Conservation (phyloP, 192 early-diverging fungal genomes). For the Gryganskiella cystojenkinii region DNA sequence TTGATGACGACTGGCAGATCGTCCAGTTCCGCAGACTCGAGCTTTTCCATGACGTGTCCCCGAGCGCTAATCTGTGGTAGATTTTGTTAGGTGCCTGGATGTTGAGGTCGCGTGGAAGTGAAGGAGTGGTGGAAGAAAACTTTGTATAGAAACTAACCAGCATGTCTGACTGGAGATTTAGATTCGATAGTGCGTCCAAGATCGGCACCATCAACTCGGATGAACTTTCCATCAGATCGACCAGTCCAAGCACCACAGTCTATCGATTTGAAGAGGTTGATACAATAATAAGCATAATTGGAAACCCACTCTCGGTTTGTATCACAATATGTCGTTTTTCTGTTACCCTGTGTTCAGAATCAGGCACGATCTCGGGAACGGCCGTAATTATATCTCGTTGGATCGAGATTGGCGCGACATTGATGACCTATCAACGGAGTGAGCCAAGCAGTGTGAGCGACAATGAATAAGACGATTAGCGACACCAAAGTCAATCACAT, state of each 20-base stretch:
- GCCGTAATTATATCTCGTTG: conserved; percentile 79
- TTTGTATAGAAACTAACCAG: conserved; percentile 33
- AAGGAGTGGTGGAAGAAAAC: not conserved
- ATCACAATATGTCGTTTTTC: not conserved
- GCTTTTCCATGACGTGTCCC: conserved; percentile 64
- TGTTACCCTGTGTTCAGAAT: conserved; percentile 70
- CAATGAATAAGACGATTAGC: not conserved
- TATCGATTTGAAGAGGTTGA: too few species aligned
- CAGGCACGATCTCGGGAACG: conserved; percentile 80
- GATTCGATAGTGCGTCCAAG: conserved; percentile 76
- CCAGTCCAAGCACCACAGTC: conserved; percentile 66
- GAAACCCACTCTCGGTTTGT: not conserved
- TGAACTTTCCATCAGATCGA: conserved; percentile 66
- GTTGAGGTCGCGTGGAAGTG: not conserved
- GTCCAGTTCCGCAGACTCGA: conserved; percentile 74
- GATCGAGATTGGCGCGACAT: conserved; percentile 68
- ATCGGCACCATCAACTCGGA: conserved; percentile 73
- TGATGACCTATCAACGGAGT: conserved; percentile 57
- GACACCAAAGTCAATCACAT: not conserved
- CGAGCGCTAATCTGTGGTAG: conserved; percentile 56
- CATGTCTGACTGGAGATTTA: conserved; percentile 62
- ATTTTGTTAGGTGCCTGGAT: not conserved
- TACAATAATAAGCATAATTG: not conserved
- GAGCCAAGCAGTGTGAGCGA: not conserved
- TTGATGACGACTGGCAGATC: conserved; percentile 79